phyloP scores from a whole-genome alignment of 1,139 yeast species.

The Zygoascus meyerae region DNA sequence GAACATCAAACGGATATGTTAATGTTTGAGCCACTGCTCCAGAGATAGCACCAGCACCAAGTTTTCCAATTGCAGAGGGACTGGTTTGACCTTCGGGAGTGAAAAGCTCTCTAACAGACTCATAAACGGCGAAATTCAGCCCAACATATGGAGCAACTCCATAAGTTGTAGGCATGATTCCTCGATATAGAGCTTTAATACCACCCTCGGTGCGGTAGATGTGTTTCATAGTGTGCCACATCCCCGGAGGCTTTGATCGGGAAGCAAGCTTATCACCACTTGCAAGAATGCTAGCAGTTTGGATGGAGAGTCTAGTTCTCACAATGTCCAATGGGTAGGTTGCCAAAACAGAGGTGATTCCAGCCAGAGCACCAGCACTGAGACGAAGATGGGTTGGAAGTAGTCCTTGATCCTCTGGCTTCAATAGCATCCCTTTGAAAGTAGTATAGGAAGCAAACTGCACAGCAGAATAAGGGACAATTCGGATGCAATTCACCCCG shows the following conservation, averaged over 20 bases:
- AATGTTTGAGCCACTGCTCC: constrained; percentile 82
- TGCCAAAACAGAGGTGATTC: constrained; percentile 69
- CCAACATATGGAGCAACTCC: constrained; percentile 98
- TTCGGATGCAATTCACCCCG: constrained; percentile 80
- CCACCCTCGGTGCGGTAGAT: constrained; percentile 83
- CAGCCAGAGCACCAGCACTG: constrained; percentile 75
- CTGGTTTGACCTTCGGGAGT: constrained; percentile 32
- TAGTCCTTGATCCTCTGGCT: constrained; percentile 12
- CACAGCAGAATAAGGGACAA: constrained; percentile 91
- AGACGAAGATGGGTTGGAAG: constrained; percentile 54
- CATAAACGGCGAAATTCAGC: constrained; percentile 85
- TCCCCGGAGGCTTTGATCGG: constrained; percentile 59
- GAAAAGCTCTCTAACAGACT: constrained; percentile 56
- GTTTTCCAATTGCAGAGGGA: constrained; percentile 47
- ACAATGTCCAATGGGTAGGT: constrained; percentile 92
- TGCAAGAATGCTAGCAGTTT: constrained; percentile 62
- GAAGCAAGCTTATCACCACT: constrained; percentile 21
- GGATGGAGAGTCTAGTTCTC: constrained; percentile 81
- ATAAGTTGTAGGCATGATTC: constrained; percentile 78
- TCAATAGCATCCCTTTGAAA: constrained; percentile 42
- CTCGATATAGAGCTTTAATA: constrained; percentile 67
- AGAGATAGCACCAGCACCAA: constrained; percentile 75
- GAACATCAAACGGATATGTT: constrained; percentile 85
- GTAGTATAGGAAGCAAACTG: constrained; percentile 85
- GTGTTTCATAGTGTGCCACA: constrained; percentile 48